Evolutionary conservation across 1,284 basidiomycete genomes (phyloP).

Genomic region (Sphaerobolus stellatus): DNA sequence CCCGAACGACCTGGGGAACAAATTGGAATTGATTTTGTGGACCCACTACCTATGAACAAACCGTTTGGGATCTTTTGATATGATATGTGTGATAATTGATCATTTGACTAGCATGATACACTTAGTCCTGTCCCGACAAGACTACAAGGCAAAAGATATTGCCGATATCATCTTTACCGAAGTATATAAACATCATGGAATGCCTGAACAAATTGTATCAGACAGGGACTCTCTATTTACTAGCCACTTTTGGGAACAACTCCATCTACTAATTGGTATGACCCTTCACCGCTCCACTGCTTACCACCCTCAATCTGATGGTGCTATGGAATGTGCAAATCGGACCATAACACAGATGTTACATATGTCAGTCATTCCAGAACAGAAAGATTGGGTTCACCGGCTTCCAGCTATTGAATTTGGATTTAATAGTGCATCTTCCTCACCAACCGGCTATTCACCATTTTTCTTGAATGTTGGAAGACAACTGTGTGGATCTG

Average conservation of each 20-base stretch:
- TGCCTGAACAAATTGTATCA: slow-evolving; percentile 39
- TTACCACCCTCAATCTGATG: slow-evolving; percentile 47
- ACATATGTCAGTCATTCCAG: slow-evolving; percentile 27
- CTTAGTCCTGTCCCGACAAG: slow-evolving; percentile 30
- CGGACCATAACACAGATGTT: slow-evolving; percentile 40
- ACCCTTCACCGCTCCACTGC: slow-evolving; percentile 40
- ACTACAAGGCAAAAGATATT: slow-evolving; percentile 34
- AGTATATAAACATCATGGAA: slow-evolving; percentile 41
- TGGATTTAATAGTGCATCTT: slow-evolving; percentile 29
- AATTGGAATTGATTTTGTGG: slow-evolving; percentile 46
- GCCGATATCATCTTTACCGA: slow-evolving; percentile 40
- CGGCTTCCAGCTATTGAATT: slow-evolving; percentile 40
- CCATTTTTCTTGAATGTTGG: slow-evolving; percentile 34
- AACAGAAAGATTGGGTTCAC: slow-evolving; percentile 40
- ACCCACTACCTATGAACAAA: slow-evolving; percentile 37
- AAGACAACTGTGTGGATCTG: slow-evolving; percentile 25
- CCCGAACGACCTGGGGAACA: slow-evolving; percentile 36
- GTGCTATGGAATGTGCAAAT: slow-evolving; percentile 40
- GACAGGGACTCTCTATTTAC: slow-evolving; percentile 45
- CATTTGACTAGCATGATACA: slow-evolving; percentile 36
- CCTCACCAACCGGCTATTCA: slow-evolving; percentile 25
- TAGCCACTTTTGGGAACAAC: slow-evolving; percentile 40
- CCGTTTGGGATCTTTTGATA: slow-evolving; percentile 34
- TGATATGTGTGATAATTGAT: slow-evolving; percentile 38
- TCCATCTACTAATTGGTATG: slow-evolving; percentile 34